Percentiles rank a stretch among this genome's conserved stretches.
Conservation (phyloP, 2,329 filamentous ascomycete genomes). For the Penicillium oxalicum region DNA sequence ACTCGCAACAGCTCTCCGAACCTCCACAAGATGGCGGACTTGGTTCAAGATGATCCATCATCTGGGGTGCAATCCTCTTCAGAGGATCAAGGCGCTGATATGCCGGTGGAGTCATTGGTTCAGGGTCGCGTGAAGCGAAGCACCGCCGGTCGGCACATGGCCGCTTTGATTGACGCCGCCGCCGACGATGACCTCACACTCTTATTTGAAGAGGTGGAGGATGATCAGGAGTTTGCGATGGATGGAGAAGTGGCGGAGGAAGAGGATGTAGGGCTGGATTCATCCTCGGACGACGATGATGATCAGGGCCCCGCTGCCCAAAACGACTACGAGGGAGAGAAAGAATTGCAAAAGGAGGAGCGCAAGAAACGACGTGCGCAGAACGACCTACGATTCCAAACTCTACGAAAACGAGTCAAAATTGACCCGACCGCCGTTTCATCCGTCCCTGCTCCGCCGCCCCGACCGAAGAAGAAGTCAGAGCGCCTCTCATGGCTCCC, state of each 20-base stretch:
- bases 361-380: conserved; percentile 77
- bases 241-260: conserved; percentile 44
- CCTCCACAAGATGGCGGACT: conserved; percentile 11
- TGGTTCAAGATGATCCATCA: conserved; percentile 26
- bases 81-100: conserved; percentile 17
- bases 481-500: conserved; percentile 66
- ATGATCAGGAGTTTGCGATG: conserved; percentile 42
- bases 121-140: conserved; percentile 61
- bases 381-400: conserved; percentile 58
- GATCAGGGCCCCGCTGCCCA: conserved; percentile 55
- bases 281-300: conserved; percentile 76
- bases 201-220: conserved; percentile 61
- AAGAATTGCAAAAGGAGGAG: conserved; percentile 72
- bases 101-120: conserved; percentile 28
- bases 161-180: conserved; percentile 68
- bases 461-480: conserved; percentile 60
- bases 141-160: conserved; percentile 80
- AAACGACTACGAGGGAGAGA: conserved; percentile 75
- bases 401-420: conserved; percentile 64
- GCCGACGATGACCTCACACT: conserved; percentile 60
- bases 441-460: conserved; percentile 33
- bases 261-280: conserved; percentile 80
- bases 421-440: conserved; percentile 53
- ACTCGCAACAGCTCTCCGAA: not conserved
- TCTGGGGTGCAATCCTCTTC: conserved; percentile 22